These are phyloP conservation scores for Calonectria montana DNA, from an alignment of 2,329 filamentous ascomycete species.

Conservation along the genomic window DNA sequence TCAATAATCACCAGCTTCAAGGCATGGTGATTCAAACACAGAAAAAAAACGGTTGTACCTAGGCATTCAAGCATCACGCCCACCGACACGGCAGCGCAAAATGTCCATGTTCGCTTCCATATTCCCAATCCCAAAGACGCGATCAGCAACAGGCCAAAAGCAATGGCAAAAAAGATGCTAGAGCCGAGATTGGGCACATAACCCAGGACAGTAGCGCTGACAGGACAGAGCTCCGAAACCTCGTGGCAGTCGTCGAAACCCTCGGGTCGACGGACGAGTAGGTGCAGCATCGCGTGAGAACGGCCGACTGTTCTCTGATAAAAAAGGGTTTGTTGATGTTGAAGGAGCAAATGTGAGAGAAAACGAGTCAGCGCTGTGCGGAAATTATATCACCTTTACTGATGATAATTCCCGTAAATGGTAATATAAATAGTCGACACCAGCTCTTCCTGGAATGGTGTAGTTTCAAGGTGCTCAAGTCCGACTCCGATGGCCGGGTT, in stretches of 20 bases:
- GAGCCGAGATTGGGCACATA: conserved; percentile 68
- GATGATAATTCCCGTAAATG: background rate
- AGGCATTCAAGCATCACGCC: conserved; percentile 64
- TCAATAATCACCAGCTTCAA: background rate
- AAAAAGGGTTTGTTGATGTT: background rate
- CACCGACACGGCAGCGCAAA: conserved; percentile 59
- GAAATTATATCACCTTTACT: background rate
- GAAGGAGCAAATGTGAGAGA: background rate
- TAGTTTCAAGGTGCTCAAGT: background rate
- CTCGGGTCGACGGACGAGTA: conserved; percentile 25
- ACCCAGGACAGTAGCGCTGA: conserved; percentile 63
- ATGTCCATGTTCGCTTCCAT: conserved; percentile 67
- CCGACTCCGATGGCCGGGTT: background rate
- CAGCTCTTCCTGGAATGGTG: background rate
- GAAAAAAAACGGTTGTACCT: conserved; percentile 49
- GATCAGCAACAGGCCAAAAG: conserved; percentile 59
- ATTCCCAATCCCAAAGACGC: conserved; percentile 56
- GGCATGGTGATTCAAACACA: background rate
- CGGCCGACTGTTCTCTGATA: background rate
- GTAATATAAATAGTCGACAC: background rate
- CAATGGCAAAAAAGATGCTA: conserved; percentile 64
- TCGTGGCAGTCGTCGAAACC: conserved; percentile 44
- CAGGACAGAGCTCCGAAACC: conserved; percentile 60
- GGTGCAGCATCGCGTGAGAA: conserved; percentile 20
- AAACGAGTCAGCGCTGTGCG: background rate